Evolutionary conservation across 2,329 filamentous ascomycete species (phyloP).

Genomic region (Xylaria sp.): DNA sequence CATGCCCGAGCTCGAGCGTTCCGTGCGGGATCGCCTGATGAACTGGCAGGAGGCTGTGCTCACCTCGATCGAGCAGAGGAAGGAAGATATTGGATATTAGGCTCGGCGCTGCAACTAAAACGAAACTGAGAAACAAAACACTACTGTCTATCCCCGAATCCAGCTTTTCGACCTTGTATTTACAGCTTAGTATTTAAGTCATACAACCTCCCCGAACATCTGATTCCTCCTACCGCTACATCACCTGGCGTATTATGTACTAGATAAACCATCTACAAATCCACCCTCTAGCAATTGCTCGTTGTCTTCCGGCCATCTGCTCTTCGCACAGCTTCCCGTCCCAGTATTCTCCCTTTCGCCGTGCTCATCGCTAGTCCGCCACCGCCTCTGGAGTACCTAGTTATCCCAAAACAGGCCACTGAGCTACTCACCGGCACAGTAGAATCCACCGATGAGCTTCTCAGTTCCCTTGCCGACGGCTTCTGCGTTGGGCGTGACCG

Average conservation of each 20-base stretch:
- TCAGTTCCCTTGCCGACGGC: conserved; percentile 52
- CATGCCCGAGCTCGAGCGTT: conserved; percentile 43
- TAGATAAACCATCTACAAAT: not conserved
- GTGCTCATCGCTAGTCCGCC: conserved; percentile 63
- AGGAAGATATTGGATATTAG: conserved; percentile 26
- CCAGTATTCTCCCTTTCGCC: conserved; percentile 51
- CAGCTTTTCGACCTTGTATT: too few species aligned
- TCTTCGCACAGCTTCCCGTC: conserved; percentile 38
- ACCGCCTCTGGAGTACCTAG: conserved; percentile 65
- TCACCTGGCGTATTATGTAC: not conserved
- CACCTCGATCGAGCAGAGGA: conserved; percentile 31
- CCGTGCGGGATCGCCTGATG: conserved; percentile 33
- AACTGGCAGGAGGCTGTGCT: conserved; percentile 36
- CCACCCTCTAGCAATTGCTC: not conserved
- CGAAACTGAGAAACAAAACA: too few species aligned
- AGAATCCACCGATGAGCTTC: conserved; percentile 56
- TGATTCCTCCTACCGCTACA: not conserved
- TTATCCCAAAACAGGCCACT: conserved; percentile 66
- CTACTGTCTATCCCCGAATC: too few species aligned
- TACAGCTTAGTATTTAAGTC: too few species aligned
- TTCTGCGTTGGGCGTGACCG: conserved; percentile 56
- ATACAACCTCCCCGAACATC: too few species aligned
- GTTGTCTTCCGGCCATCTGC: not conserved
- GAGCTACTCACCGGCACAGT: conserved; percentile 67
- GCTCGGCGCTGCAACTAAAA: not conserved